A percentile compares a stretch with the other conserved stretches of the same genome.
These are phyloP conservation scores for Gorgonomyces haynaldii DNA, from an alignment of 192 early-diverging fungal species.

Conservation along the genomic window DNA sequence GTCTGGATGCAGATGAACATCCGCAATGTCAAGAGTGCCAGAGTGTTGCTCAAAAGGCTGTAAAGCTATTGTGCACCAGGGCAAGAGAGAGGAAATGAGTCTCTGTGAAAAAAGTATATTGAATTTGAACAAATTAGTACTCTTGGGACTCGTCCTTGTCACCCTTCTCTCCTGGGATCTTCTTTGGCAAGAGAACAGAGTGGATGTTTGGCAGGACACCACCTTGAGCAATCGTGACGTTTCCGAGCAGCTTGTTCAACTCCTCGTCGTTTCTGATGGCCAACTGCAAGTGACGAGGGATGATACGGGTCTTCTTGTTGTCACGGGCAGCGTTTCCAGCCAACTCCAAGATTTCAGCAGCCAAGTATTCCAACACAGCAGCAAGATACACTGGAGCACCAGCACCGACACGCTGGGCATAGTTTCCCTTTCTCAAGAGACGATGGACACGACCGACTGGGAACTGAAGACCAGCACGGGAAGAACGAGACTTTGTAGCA, in stretches of 20 bases:
- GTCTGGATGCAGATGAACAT: too few relatives aligned
- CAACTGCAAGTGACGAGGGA: conserved; percentile 87
- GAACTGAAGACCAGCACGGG: conserved; percentile 91
- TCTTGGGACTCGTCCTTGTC: not conserved
- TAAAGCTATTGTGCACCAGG: too few relatives aligned
- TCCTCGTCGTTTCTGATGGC: conserved; percentile 96
- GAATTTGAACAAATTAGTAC: too few relatives aligned
- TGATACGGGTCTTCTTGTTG: conserved; percentile 92
- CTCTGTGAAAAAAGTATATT: too few relatives aligned
- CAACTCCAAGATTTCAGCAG: conserved; percentile 91
- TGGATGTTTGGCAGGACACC: conserved; percentile 90
- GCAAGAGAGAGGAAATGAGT: too few relatives aligned
- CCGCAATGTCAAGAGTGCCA: too few relatives aligned
- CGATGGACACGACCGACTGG: conserved; percentile 95
- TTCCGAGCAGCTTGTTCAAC: conserved; percentile 80
- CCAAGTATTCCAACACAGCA: conserved; percentile 91
- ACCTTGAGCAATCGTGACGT: conserved; percentile 85
- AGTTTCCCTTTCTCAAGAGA: conserved; percentile 87
- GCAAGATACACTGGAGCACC: conserved; percentile 92
- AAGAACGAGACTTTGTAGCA: conserved; percentile 61
- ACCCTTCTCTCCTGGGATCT: conserved; percentile 28
- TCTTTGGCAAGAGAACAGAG: conserved; percentile 70
- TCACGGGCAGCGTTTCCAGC: conserved; percentile 92
- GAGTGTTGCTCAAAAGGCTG: too few relatives aligned
- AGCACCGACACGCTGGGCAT: conserved; percentile 84